Base-by-base conservation (phyloP, 164 flowering plant species). In the Annona squamosa region DNA sequence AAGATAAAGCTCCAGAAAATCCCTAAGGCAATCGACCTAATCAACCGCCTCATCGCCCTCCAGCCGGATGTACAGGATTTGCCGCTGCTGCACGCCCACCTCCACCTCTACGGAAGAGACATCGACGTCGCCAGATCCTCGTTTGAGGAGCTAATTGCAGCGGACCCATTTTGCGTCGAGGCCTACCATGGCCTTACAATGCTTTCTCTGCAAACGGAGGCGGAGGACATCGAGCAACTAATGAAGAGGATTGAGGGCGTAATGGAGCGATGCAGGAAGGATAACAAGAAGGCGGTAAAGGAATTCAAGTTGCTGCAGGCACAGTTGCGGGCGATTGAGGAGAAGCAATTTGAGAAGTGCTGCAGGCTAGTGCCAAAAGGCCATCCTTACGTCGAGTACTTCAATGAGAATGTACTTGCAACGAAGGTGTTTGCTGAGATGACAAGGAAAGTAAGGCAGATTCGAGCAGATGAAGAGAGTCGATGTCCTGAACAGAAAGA, bases 291-390 rank as follows among this genome's bases (percentile, higher is more conserved):
- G 69, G 88, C 80, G 2, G 72, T 85, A 59, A 85, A 93, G 84
- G 97, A 93, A 81, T 92, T 96, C 69, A 89, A 86, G 83, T 84
- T 96, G 65, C 66, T 93, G 74, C 62, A 89, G 5, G 98, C 97
- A 0, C 98, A 96, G 75, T 72, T 93, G 75, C 74, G 78, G 77
- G 93, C 88, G 37, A 79, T 88, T 26, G 86, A 93, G 73, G 86
- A 90, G 75, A 86, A 91, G 70, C 84, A 84, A 65, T 94, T 92
- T 65, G 83, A 86, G 77, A 89, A 87, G 86, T 92, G 88, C 73
- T 75, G 82, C 70, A 81, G 85, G 78, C 90, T 91, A 77, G 89
- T 92, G n/a, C 98, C 99, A 0, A 79, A 81, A 80, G 91, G 77
- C 47, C 97, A 94, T 69, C 97, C 99, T 16, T 91, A 86, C 76